phyloP scores from a whole-genome alignment of 164 flowering plant species.

The Taxillus chinensis region DNA sequence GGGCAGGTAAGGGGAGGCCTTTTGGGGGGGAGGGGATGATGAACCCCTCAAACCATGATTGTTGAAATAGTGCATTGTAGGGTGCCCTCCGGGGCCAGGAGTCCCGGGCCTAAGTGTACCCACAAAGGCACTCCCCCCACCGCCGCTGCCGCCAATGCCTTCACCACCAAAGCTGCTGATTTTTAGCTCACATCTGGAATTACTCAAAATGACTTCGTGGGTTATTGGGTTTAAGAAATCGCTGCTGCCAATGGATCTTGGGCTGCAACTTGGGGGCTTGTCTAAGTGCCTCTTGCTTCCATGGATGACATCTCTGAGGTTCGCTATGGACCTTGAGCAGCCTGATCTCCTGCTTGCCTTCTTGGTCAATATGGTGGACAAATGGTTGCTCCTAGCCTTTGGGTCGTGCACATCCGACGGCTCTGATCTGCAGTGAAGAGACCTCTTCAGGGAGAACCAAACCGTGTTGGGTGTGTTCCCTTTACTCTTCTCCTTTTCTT shows the following conservation, averaged over 20 bases:
- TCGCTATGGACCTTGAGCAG: slow-evolving; percentile 92
- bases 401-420: slow-evolving; percentile 84
- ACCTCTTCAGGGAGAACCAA: slow-evolving; percentile 77
- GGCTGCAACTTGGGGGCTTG: slow-evolving; percentile 79
- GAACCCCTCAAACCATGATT: slow-evolving; percentile 31
- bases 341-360: slow-evolving; percentile 65
- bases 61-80: slow-evolving; percentile 47
- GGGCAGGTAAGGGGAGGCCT: slow-evolving; percentile 27
- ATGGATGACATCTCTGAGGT: slow-evolving; percentile 90
- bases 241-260: slow-evolving; percentile 93
- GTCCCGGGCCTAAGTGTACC: slow-evolving; percentile 92
- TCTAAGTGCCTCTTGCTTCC: slow-evolving; percentile 80
- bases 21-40: slow-evolving; percentile 39
- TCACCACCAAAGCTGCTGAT: slow-evolving; percentile 52
- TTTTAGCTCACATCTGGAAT: slow-evolving; percentile 85
- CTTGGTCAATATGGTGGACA: slow-evolving; percentile 54
- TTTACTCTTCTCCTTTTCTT: slow-evolving; percentile 8
- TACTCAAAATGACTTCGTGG: slow-evolving; percentile 83
- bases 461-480: slow-evolving; percentile 59
- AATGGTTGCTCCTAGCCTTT: slow-evolving; percentile 39
- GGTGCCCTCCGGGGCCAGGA: slow-evolving; percentile 83
- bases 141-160: slow-evolving; percentile 15
- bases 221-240: slow-evolving; percentile 87
- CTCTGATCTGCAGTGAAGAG: slow-evolving; percentile 85
- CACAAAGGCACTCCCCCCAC: slow-evolving; percentile 44